These are phyloP conservation scores for Neurospora sp. DNA, from an alignment of 495 filamentous ascomycete species.

Conservation along the genomic window DNA sequence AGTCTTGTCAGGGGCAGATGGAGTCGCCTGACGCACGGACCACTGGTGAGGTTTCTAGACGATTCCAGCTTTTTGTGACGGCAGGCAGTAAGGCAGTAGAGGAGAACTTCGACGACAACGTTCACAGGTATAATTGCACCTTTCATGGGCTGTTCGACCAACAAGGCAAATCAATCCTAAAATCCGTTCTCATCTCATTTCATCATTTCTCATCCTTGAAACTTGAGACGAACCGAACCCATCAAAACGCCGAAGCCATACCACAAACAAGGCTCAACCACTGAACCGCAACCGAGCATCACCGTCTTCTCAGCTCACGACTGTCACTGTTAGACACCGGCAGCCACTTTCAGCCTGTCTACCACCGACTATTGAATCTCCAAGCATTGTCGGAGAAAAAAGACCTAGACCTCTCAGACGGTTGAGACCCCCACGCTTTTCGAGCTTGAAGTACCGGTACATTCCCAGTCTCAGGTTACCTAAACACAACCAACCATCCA, in stretches of 20 bases:
- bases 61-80: background rate
- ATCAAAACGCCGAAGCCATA: background rate
- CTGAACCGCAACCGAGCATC: too few relatives aligned
- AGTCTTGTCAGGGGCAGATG: background rate
- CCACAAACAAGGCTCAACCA: background rate
- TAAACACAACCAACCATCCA: background rate
- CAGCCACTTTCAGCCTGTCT: background rate
- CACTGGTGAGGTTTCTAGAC: background rate
- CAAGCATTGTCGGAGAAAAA: too few relatives aligned
- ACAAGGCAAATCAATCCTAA: background rate
- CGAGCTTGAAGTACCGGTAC: background rate
- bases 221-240: background rate
- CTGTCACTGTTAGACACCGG: background rate
- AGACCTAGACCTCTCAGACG: too few relatives aligned
- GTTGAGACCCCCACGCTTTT: background rate
- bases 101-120: background rate
- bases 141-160: background rate
- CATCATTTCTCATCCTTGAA: background rate
- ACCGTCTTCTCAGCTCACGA: too few relatives aligned
- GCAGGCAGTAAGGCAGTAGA: background rate
- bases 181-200: background rate
- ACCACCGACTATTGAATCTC: too few relatives aligned
- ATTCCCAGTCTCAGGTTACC: background rate
- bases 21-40: background rate
- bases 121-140: background rate